Conservation (phyloP, 2,329 filamentous ascomycete genomes). For the Fusarium sp. region DNA sequence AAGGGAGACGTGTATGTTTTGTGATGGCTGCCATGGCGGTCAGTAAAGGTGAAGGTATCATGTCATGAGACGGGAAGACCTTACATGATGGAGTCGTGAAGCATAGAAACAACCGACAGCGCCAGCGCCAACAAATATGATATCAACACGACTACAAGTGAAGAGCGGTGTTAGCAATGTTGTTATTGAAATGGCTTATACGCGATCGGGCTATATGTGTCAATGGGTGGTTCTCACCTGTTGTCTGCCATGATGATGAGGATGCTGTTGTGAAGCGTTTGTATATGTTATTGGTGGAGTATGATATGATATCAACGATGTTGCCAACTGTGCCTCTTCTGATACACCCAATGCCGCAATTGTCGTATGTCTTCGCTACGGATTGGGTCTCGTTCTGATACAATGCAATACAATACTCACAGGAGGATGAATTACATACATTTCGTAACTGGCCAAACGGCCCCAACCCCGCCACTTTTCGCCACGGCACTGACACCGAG, state of each 20-base stretch:
- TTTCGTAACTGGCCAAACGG: not conserved
- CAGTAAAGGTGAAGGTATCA: constrained; percentile 13
- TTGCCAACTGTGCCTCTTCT: not conserved
- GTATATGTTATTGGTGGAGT: constrained; percentile 10
- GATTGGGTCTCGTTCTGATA: not conserved
- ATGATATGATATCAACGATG: not conserved
- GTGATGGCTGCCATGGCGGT: constrained; percentile 55
- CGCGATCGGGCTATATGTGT: not conserved
- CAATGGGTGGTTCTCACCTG: constrained; percentile 21
- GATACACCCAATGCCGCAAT: not conserved
- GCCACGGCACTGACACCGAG: constrained; percentile 26
- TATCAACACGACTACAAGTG: constrained; percentile 56
- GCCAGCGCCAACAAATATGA: constrained; percentile 77
- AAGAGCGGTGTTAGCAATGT: constrained; percentile 19
- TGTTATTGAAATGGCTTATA: not conserved
- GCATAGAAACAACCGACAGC: constrained; percentile 81
- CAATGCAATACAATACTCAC: not conserved
- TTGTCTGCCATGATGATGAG: constrained; percentile 34
- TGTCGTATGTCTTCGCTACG: not conserved
- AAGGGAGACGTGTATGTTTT: constrained; percentile 72
- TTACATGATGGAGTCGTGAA: constrained; percentile 72
- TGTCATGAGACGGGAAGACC: constrained; percentile 23
- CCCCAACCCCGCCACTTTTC: constrained; percentile 35
- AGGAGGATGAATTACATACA: constrained; percentile 21
- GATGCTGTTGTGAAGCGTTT: not conserved